Percentiles rank a stretch among this genome's conserved stretches.
phyloP scores from a whole-genome alignment of 2,329 filamentous ascomycete species.

The Diplodia mutila region DNA sequence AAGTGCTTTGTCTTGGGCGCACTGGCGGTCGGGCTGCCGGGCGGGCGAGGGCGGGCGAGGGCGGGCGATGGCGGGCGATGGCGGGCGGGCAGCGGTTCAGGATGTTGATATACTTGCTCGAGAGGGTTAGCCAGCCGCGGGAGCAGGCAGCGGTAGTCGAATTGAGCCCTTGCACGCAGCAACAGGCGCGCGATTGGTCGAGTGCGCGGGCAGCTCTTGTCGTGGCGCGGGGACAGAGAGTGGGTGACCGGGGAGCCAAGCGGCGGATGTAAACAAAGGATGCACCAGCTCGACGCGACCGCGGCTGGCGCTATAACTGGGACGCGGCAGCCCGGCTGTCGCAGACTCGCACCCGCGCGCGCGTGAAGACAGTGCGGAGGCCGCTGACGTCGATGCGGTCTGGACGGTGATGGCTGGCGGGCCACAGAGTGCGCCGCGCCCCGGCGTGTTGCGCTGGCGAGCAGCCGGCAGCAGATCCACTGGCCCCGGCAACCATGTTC shows the following conservation, averaged over 20 bases:
- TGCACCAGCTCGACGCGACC: neutral
- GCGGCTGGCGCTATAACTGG: conserved; percentile 1
- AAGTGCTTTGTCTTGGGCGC: neutral
- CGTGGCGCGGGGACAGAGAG: conserved; percentile 14
- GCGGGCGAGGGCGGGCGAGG: neutral
- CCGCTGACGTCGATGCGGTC: conserved; percentile 17
- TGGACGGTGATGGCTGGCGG: neutral
- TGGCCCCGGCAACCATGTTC: neutral
- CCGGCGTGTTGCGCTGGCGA: conserved; percentile 15
- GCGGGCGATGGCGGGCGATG: neutral
- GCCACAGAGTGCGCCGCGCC: conserved; percentile 10
- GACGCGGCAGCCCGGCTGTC: conserved; percentile 2
- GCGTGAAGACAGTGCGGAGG: conserved; percentile 3
- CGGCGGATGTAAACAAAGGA: conserved; percentile 15
- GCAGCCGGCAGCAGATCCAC: neutral
- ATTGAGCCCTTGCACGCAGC: conserved; percentile 23
- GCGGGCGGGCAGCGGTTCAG: conserved; percentile 10
- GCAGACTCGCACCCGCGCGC: conserved; percentile 9
- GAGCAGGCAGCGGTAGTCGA: neutral
- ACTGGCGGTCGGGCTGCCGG: neutral
- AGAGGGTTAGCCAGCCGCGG: conserved; percentile 16
- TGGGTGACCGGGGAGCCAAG: conserved; percentile 12
- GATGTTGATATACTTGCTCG: conserved; percentile 25
- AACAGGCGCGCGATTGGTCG: conserved; percentile 19
- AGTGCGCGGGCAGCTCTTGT: conserved; percentile 10